phyloP scores from a whole-genome alignment of 306 rosid genomes.

The Herpetospermum pedunculosum region DNA sequence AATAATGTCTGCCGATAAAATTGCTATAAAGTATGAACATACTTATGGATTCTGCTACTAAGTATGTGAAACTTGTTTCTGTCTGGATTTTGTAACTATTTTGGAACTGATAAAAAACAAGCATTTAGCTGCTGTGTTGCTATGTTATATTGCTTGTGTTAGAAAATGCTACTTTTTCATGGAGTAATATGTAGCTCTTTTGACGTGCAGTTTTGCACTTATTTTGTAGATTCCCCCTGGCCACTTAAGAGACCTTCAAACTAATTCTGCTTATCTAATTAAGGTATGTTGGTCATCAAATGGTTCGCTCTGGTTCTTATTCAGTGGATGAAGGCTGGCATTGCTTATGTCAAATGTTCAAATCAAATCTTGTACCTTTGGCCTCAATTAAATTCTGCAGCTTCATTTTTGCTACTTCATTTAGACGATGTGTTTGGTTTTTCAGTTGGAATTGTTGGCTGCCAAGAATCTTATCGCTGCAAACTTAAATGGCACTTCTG shows the following conservation, averaged over 20 bases:
- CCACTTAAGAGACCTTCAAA: constrained; percentile 41
- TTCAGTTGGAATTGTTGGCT: constrained; percentile 91
- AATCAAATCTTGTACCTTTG: neutral
- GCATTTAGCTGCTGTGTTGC: neutral
- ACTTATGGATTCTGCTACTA: neutral
- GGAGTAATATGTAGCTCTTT: constrained; percentile 45
- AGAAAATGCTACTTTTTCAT: constrained; percentile 6
- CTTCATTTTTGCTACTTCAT: constrained; percentile 4
- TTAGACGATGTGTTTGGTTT: constrained; percentile 8
- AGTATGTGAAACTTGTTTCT: neutral
- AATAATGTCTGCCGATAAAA: neutral
- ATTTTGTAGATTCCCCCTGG: constrained; percentile 56
- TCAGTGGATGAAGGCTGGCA: neutral
- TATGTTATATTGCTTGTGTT: neutral
- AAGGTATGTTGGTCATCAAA: constrained; percentile 44
- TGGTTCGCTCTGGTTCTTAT: constrained; percentile 8
- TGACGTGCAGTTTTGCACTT: constrained; percentile 88
- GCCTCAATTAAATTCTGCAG: neutral
- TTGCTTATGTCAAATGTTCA: neutral
- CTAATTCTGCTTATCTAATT: constrained; percentile 53
- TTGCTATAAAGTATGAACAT: neutral
- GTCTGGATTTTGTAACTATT: neutral
- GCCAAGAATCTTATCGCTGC: constrained; percentile 93
- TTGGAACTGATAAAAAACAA: neutral
- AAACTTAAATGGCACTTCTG: constrained; percentile 92